Conservation (phyloP, 139 green algal species). For the Tetraselmis striata region DNA sequence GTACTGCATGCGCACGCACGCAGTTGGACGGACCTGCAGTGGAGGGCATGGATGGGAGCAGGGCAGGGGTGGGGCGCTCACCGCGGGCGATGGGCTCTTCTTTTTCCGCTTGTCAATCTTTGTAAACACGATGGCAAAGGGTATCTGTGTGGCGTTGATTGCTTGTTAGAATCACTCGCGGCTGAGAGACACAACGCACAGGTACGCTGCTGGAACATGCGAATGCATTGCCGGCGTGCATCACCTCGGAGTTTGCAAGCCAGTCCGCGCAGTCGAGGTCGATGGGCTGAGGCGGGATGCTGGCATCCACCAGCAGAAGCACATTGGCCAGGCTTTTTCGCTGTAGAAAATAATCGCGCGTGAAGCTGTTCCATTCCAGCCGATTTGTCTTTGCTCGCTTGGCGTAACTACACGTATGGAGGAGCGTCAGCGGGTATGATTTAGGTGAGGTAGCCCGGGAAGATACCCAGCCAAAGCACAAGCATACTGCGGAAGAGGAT, state of each 20-base stretch:
- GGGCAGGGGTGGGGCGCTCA: not conserved
- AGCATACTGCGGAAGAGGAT: no score
- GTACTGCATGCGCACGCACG: not conserved
- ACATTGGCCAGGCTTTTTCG: slow-evolving; percentile 76
- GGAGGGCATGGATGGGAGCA: no score
- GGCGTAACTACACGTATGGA: slow-evolving; percentile 50
- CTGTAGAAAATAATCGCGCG: slow-evolving; percentile 77
- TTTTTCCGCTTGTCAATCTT: slow-evolving; percentile 76
- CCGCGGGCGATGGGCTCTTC: slow-evolving; percentile 13
- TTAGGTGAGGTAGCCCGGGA: slow-evolving; percentile 5
- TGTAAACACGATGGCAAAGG: slow-evolving; percentile 80
- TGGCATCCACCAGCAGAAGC: slow-evolving; percentile 86
- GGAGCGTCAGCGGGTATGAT: not conserved
- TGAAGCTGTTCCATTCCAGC: slow-evolving; percentile 79
- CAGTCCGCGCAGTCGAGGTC: slow-evolving; percentile 79
- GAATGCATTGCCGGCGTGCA: not conserved
- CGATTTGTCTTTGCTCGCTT: slow-evolving; percentile 37
- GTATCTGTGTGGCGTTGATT: slow-evolving; percentile 52
- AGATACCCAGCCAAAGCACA: no score
- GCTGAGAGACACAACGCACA: no score
- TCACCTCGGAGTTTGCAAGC: slow-evolving; percentile 53
- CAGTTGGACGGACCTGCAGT: no score
- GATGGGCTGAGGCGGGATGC: slow-evolving; percentile 66
- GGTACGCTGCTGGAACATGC: no score
- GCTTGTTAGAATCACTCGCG: no score